A percentile compares a stretch with the other conserved stretches of the same genome.
phyloP scores from a whole-genome alignment of 2,329 filamentous ascomycete genomes.

The Chaetomium strumarium region DNA sequence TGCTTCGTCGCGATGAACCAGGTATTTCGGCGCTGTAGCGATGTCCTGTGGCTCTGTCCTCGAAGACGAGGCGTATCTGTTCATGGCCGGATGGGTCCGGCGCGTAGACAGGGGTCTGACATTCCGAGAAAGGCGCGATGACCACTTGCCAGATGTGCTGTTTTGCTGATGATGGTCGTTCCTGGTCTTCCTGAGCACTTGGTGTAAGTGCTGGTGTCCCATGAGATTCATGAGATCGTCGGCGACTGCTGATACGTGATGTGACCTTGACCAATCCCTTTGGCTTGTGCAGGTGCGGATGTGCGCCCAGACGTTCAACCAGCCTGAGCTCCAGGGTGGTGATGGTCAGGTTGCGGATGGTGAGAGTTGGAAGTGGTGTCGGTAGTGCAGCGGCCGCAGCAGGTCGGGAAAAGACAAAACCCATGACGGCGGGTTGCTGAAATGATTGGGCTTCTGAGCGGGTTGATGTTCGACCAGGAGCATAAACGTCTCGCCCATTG shows the following conservation, averaged over 20 bases:
- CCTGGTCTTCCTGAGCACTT: slow-evolving; percentile 19
- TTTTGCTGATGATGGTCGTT: slow-evolving; percentile 28
- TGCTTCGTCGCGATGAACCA: slow-evolving; percentile 53
- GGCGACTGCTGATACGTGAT: slow-evolving; percentile 28
- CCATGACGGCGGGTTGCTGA: slow-evolving; percentile 7
- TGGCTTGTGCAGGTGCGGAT: slow-evolving; percentile 33
- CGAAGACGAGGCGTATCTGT: slow-evolving; percentile 68
- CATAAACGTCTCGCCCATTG: too few species aligned
- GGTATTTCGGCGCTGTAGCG: slow-evolving; percentile 69
- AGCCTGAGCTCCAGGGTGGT: slow-evolving; percentile 64
- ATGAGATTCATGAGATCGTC: slow-evolving; percentile 19
- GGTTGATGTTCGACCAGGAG: not conserved
- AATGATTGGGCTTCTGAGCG: not conserved
- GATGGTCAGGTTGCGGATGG: slow-evolving; percentile 75
- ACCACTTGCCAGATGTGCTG: slow-evolving; percentile 54
- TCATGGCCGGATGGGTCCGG: slow-evolving; percentile 52
- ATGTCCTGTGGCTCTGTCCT: slow-evolving; percentile 46
- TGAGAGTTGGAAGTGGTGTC: slow-evolving; percentile 39
- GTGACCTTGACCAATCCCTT: slow-evolving; percentile 43
- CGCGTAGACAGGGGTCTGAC: slow-evolving; percentile 55
- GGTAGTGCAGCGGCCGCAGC: slow-evolving; percentile 6
- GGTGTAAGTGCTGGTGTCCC: slow-evolving; percentile 35
- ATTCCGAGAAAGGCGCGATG: slow-evolving; percentile 63
- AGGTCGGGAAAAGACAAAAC: slow-evolving; percentile 5
- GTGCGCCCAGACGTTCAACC: slow-evolving; percentile 65